phyloP scores from a whole-genome alignment of 306 rosid genomes.

The Trifolium repens region DNA sequence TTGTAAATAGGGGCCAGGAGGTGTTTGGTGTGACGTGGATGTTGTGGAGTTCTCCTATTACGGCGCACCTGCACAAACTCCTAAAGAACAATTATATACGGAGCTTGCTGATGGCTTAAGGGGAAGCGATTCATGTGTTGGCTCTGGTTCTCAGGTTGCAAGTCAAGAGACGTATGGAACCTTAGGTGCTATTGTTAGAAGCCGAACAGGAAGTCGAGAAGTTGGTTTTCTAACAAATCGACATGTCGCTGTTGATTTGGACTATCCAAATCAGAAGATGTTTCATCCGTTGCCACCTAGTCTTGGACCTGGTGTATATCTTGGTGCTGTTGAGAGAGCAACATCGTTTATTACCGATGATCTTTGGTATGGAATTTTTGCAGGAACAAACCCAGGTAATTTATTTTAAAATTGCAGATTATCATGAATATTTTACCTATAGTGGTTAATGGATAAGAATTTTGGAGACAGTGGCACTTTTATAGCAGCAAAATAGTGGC shows the following conservation, averaged over 20 bases:
- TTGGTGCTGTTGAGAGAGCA: conserved; percentile 99
- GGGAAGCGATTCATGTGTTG: conserved; percentile 83
- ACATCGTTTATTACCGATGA: conserved; percentile 97
- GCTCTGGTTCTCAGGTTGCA: conserved; percentile 99
- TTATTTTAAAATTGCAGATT: conserved; percentile 34
- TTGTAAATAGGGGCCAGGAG: conserved; percentile 92
- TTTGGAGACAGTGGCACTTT: not conserved
- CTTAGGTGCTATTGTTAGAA: conserved; percentile 94
- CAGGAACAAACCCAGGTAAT: conserved; percentile 99
- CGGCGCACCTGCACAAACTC: conserved; percentile 93
- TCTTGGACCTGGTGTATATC: conserved; percentile 98
- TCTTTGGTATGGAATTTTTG: conserved; percentile 96
- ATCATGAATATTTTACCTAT: conserved; percentile 27
- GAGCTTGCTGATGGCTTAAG: conserved; percentile 93
- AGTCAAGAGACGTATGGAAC: conserved; percentile 98
- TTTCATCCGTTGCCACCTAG: conserved; percentile 99
- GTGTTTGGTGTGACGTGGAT: conserved; percentile 99
- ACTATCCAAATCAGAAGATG: conserved; percentile 99
- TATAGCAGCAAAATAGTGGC: not conserved
- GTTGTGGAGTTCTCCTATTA: conserved; percentile 96
- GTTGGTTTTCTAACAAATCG: conserved; percentile 97
- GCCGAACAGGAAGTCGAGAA: conserved; percentile 88
- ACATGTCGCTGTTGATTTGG: conserved; percentile 98
- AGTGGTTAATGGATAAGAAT: not conserved
- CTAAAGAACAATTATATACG: conserved; percentile 89